Conservation (phyloP, 164 flowering plant species). For the Saururus chinensis region DNA sequence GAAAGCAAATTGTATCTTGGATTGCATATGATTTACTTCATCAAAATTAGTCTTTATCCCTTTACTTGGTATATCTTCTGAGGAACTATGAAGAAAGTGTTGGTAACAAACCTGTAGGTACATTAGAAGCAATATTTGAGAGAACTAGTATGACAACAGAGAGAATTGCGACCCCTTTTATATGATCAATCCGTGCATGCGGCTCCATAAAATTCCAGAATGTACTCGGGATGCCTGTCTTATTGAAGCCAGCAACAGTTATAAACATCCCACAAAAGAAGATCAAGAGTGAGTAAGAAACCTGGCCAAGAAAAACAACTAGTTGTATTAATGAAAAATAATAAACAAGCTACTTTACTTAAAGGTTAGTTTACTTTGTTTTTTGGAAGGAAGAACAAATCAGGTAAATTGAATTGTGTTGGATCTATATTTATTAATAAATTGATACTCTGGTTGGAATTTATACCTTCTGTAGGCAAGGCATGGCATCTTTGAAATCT, state of each 20-base stretch:
- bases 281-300: conserved; percentile 53
- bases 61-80: too few species aligned
- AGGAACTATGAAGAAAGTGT: neutral
- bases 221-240: conserved; percentile 47
- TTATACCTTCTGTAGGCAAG: conserved; percentile 69
- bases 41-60: neutral
- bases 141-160: conserved; percentile 45
- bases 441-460: neutral
- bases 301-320: conserved; percentile 18
- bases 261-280: conserved; percentile 72
- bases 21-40: neutral
- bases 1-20: too few species aligned
- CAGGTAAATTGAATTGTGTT: neutral
- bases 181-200: conserved; percentile 32
- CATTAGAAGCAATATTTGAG: conserved; percentile 60
- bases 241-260: conserved; percentile 61
- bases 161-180: conserved; percentile 32
- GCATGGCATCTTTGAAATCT: conserved; percentile 87
- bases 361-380: neutral
- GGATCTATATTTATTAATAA: neutral
- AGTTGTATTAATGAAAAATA: neutral
- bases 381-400: too few species aligned
- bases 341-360: neutral
- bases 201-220: conserved; percentile 57
- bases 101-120: conserved; percentile 16